These are phyloP conservation scores for Alliaria petiolata DNA, from an alignment of 345 rosid species.

Conservation along the genomic window DNA sequence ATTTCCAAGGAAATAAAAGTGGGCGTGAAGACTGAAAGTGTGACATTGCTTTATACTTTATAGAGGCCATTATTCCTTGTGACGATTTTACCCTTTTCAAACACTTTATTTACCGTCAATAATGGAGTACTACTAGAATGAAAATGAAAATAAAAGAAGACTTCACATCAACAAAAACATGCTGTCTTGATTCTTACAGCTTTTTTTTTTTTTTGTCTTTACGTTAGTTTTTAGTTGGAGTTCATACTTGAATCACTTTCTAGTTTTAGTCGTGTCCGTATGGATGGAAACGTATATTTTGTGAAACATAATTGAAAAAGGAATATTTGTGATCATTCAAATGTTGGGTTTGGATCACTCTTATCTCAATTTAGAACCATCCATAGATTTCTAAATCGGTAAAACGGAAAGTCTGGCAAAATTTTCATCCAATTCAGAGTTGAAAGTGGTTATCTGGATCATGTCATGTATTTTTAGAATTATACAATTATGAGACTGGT, in stretches of 20 bases:
- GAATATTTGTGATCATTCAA: background rate
- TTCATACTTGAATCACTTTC: background rate
- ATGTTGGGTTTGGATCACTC: background rate
- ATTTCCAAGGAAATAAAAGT: background rate
- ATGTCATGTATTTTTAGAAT: background rate
- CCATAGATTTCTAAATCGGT: background rate
- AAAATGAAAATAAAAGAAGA: too few species aligned
- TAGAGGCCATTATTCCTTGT: background rate
- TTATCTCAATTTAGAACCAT: background rate
- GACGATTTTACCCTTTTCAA: conserved; percentile 17
- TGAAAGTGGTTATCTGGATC: background rate
- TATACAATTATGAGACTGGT: too few species aligned
- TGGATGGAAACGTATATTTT: too few species aligned
- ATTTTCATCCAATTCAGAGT: background rate
- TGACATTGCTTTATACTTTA: conserved; percentile 21
- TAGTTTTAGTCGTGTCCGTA: background rate
- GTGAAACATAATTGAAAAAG: background rate
- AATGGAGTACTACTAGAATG: too few species aligned
- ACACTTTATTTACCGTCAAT: background rate
- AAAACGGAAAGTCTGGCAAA: background rate
- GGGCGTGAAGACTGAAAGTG: conserved; percentile 13
- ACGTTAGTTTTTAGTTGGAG: background rate
- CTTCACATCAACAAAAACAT: too few species aligned
- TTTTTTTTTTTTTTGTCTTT: background rate
- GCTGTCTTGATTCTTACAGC: background rate